Evolutionary conservation across 768 basidiomycete species (phyloP), one percentile per base, ranked within the genome.

Genomic region (Collybiopsis luxurians): DNA sequence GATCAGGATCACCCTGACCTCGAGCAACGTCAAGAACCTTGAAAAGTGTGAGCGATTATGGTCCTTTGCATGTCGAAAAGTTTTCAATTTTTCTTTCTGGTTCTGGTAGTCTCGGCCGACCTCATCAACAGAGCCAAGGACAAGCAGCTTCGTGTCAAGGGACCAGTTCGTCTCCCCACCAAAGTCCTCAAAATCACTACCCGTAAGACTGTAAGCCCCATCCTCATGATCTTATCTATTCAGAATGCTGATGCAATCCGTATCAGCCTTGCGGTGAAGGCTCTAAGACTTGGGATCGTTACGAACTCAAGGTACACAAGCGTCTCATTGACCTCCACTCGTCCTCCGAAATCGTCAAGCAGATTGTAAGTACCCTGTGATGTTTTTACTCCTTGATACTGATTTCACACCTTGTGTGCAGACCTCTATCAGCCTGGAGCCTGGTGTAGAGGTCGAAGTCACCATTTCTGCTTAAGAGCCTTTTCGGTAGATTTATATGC

Each of bases 201-300:
- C 77, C 91, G 97, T 71, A 99, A 99, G 77, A 96, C 97, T 62
- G 95, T 95, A 60, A 63, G 91, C 81, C 9, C 19, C 27, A 12
- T 19, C 15, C 9, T 27, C 0, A 9, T 23, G 31, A 11, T 59
- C 60, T 0, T 6, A 3, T 15, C 28, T 3, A 3, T 53, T 54
- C 36, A 24, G 23, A 60, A 50, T 38, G 57, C 45, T 43, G 17
- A 59, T 47, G 21, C 19, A 17, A 2, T 23, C 47, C 19, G 26
- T 40, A 59, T 9, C 66, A 97, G 92, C 92, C 97, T 76, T 98
- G 97, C 71, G 97, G 97, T 92, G 97, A 98, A 78, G 97, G 97
- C 82, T 98, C 97, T 66, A 99, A 99, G 88, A 99, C 97, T 71
- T 99, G 97, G 97, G 97, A 99, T 78, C 87, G 92, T 67, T 98